A percentile compares a stretch with the other conserved stretches of the same genome.
phyloP scores from a whole-genome alignment of 2,329 filamentous ascomycete genomes.

The Seiridium unicorne region DNA sequence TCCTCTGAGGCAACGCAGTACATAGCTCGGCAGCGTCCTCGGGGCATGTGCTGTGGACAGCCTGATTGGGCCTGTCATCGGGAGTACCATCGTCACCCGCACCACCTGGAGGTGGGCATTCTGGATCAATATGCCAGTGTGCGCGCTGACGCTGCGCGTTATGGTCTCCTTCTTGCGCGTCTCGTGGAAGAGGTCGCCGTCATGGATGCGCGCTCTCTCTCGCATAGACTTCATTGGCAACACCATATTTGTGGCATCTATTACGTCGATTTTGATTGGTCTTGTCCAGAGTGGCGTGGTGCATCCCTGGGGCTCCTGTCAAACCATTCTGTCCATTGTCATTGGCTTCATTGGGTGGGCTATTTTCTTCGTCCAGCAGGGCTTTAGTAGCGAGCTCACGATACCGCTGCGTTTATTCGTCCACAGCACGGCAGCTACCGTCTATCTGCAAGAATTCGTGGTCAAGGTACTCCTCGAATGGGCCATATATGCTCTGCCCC shows the following conservation, averaged over 20 bases:
- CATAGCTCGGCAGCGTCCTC: constrained; percentile 31
- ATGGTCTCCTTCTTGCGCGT: constrained; percentile 28
- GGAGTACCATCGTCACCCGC: constrained; percentile 12
- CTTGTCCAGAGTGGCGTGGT: constrained; percentile 23
- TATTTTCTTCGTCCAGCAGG: background rate
- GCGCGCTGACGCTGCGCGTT: constrained; percentile 21
- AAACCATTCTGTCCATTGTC: constrained; percentile 12
- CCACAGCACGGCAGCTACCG: constrained; percentile 8
- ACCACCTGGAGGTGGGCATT: constrained; percentile 39
- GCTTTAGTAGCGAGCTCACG: background rate
- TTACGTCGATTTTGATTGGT: constrained; percentile 28
- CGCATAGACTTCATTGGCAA: constrained; percentile 34
- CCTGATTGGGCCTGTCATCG: constrained; percentile 26
- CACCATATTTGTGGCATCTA: constrained; percentile 28
- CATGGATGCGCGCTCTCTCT: constrained; percentile 7
- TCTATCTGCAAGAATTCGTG: no score
- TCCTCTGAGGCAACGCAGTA: constrained; percentile 40
- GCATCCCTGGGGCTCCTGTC: constrained; percentile 15
- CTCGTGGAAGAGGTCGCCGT: background rate
- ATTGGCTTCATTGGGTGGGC: constrained; percentile 7
- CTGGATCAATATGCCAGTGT: constrained; percentile 29
- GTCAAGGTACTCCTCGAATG: constrained; percentile 15
- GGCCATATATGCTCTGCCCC: constrained; percentile 37
- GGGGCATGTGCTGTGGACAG: constrained; percentile 26
- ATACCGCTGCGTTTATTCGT: background rate